These are phyloP conservation scores for Scutellaria barbata DNA, from an alignment of 257 asterid species.

Conservation along the genomic window DNA sequence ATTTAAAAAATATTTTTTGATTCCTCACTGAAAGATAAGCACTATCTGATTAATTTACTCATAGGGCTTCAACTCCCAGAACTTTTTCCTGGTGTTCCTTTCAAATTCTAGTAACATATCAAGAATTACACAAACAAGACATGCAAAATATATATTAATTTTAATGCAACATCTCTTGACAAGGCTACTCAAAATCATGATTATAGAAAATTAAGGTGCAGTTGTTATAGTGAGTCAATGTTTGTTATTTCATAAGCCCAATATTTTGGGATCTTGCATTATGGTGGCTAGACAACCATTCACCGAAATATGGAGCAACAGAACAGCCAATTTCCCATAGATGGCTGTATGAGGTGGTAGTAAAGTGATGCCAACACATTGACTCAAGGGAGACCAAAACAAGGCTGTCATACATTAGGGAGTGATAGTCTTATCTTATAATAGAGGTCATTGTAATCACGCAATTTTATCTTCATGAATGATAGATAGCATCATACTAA, in stretches of 20 bases:
- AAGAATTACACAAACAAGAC: not conserved
- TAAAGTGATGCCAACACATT: not conserved
- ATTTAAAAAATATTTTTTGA: not conserved
- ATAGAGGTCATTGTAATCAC: slow-evolving; percentile 8
- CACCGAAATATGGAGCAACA: not conserved
- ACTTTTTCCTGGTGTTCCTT: slow-evolving; percentile 2
- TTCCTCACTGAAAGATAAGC: not conserved
- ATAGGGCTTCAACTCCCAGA: not conserved
- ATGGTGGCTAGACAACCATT: not conserved
- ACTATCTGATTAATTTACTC: not conserved
- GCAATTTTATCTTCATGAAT: not conserved
- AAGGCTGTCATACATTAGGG: not conserved
- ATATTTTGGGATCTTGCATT: slow-evolving; percentile 9
- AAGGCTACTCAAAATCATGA: not conserved
- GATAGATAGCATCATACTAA: slow-evolving; percentile 8
- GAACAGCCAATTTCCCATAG: not conserved
- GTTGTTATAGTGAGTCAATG: not conserved
- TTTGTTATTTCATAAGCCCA: not conserved
- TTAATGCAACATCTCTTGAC: not conserved
- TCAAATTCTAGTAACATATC: not conserved
- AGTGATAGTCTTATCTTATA: not conserved
- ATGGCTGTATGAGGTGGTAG: too few species aligned
- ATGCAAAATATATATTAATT: not conserved
- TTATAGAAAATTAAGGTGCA: slow-evolving; percentile 1
- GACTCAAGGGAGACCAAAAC: not conserved